Base-by-base conservation (phyloP, 2,329 filamentous ascomycete species). In the Colletotrichum tabaci region DNA sequence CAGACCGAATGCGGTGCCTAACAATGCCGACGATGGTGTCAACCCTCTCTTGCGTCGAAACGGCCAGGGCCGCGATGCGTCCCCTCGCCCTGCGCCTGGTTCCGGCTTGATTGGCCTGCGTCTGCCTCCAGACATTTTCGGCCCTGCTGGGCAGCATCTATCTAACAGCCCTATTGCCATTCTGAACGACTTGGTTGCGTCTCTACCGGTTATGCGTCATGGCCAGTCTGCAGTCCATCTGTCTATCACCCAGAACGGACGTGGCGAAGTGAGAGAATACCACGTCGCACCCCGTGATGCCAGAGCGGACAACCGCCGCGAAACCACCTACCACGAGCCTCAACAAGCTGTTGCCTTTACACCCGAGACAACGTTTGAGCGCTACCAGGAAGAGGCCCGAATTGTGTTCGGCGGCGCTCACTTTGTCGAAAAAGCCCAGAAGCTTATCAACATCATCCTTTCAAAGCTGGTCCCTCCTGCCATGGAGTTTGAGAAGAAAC, bases 321-420 rank as follows among this genome's bases (percentile, higher is more conserved):
- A 88, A 26, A 75, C 74, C 21, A 76, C 82, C 47, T 80, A 84
- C 74, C 82, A 87, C 77, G 92, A 94, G 68, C 92, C 92, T 15
- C 86, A 89, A n/a, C 92, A 93, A 75, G 92, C 94, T 15, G 91
- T 95, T 35, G 85, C 90, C 3, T 98, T 98, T 80, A 84, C 87
- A 23, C 87, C 94, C 10, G 89, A 90, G 47, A 87, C 89, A 10
- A 98, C 96, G 1, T 85, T 88, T 66, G 87, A 88, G 64, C 92
- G 96, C 73, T 99, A 97, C 92, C 90, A 93, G 78, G 94, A 98
- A 78, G 97, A 98, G 80, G 92, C 95, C 10, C 91, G 92, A 74
- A 91, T 99, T 80, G 87, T 98, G 0, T 98, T 96, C 80, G 93
- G 93, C 35, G 82, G 86, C 26, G 86, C 84, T 60, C 88, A 92